A percentile compares a stretch with the other conserved stretches of the same genome.
phyloP scores from a whole-genome alignment of 2,329 filamentous ascomycete species.

The Neoscytalidium dimidiatum region DNA sequence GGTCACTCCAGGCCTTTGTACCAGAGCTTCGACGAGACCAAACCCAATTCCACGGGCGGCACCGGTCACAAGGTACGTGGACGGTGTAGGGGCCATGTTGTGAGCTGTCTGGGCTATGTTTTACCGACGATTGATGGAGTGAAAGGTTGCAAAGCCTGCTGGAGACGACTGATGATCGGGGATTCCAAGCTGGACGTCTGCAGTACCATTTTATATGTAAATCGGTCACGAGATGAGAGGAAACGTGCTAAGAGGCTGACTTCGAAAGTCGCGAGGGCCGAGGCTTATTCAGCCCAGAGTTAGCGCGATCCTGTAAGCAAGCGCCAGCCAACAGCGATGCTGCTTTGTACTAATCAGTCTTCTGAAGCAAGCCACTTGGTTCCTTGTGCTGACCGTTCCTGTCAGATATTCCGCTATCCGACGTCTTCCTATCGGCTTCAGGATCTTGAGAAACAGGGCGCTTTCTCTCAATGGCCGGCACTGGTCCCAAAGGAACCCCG shows the following conservation, averaged over 20 bases:
- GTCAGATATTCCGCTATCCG: no score
- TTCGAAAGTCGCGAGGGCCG: not conserved
- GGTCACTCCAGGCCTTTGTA: not conserved
- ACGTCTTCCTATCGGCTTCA: no score
- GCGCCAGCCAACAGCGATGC: no score
- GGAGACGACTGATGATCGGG: not conserved
- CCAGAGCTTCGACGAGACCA: not conserved
- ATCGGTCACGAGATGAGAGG: no score
- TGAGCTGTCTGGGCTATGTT: not conserved
- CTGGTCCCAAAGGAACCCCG: no score
- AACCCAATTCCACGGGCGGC: conserved; percentile 1
- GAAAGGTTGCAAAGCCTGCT: not conserved
- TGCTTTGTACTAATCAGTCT: not conserved
- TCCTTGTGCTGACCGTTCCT: no score
- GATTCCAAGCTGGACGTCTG: no score
- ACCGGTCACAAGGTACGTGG: conserved; percentile 7
- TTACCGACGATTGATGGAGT: not conserved
- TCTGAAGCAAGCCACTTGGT: not conserved
- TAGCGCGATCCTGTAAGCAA: not conserved
- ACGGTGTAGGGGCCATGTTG: not conserved
- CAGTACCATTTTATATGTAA: no score
- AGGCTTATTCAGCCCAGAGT: not conserved
- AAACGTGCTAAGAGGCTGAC: no score
- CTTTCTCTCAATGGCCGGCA: no score
- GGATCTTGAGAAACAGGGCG: no score